Conservation (phyloP, 805 yeast species). For the Zygotorulaspora danielsina region DNA sequence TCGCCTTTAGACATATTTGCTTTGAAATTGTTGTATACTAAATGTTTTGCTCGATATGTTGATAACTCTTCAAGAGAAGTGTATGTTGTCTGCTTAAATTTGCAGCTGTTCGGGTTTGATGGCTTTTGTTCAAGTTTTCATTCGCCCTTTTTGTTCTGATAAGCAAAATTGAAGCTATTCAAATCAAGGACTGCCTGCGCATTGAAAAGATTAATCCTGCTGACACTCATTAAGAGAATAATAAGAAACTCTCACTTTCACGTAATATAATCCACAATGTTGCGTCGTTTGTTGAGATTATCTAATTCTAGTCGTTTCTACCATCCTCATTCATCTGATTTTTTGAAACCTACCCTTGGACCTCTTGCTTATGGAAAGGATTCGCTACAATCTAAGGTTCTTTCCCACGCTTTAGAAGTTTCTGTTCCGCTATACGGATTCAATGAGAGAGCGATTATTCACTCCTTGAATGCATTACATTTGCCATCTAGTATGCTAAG, state of each 20-base stretch:
- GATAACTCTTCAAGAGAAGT: background rate
- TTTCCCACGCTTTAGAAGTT: constrained; percentile 26
- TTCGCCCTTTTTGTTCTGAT: too few relatives aligned
- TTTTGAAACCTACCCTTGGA: constrained; percentile 17
- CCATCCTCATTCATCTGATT: constrained; percentile 27
- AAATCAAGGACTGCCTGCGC: too few relatives aligned
- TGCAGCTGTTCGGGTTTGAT: too few relatives aligned
- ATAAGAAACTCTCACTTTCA: too few relatives aligned
- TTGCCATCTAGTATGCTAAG: constrained; percentile 28
- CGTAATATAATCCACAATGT: too few relatives aligned
- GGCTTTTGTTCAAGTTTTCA: too few relatives aligned
- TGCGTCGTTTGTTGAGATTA: background rate
- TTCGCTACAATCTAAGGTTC: constrained; percentile 27
- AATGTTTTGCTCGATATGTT: background rate
- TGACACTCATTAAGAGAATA: background rate
- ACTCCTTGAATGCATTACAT: constrained; percentile 28
- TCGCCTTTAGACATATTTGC: constrained; percentile 36
- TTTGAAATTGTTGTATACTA: too few relatives aligned
- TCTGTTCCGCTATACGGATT: constrained; percentile 34
- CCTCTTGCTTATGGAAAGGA: constrained; percentile 30
- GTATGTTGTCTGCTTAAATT: background rate
- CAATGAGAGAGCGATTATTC: constrained; percentile 31
- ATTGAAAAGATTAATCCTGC: too few relatives aligned
- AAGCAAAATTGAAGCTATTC: too few relatives aligned
- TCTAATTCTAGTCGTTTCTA: constrained; percentile 17